Percentiles rank a stretch among this genome's conserved stretches.
Conservation (phyloP, 2,329 filamentous ascomycete species). For the Reticulascus tulasneorum region DNA sequence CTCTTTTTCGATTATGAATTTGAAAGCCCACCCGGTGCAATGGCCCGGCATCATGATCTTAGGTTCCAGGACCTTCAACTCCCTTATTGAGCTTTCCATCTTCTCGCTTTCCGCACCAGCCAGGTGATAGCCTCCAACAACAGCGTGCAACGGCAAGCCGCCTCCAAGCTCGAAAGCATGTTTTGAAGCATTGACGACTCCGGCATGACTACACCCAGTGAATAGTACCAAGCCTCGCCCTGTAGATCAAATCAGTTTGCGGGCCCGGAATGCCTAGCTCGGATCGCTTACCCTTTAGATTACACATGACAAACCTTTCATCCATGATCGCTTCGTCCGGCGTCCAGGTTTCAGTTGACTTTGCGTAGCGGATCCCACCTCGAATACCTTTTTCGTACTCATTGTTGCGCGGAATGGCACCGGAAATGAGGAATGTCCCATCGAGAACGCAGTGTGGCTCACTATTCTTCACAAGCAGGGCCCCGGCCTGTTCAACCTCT, state of each 20-base stretch:
- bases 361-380: conserved; percentile 38
- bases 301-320: conserved; percentile 50
- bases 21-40: conserved; percentile 53
- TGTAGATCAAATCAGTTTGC: neutral
- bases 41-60: conserved; percentile 50
- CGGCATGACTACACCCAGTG: conserved; percentile 53
- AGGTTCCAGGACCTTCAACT: conserved; percentile 42
- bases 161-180: conserved; percentile 37
- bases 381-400: conserved; percentile 45
- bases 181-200: conserved; percentile 46
- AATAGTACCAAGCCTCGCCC: conserved; percentile 45
- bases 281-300: conserved; percentile 40
- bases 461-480: conserved; percentile 28
- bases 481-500: conserved; percentile 30
- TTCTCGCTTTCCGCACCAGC: conserved; percentile 39
- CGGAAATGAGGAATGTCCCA: conserved; percentile 48
- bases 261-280: too few species aligned
- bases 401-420: conserved; percentile 46
- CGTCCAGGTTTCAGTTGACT: conserved; percentile 35
- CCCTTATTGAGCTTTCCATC: conserved; percentile 40
- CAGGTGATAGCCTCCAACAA: conserved; percentile 52
- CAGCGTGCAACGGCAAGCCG: conserved; percentile 39
- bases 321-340: conserved; percentile 46
- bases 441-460: conserved; percentile 42
- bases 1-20: conserved; percentile 45